Evolutionary conservation across 495 filamentous ascomycete genomes (phyloP).

Genomic region (Sabuloglossum arenarium): DNA sequence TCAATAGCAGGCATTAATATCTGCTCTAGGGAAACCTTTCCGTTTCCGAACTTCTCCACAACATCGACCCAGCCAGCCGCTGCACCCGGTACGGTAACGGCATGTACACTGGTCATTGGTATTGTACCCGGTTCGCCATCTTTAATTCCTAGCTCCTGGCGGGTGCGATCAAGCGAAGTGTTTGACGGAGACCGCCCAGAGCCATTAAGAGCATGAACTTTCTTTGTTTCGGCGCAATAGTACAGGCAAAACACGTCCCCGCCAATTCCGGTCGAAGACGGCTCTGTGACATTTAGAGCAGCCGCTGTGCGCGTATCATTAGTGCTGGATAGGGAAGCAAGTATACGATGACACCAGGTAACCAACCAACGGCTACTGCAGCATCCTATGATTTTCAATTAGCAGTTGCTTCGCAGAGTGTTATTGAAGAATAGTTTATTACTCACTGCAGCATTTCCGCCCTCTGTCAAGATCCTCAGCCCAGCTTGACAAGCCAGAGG

Average conservation of each 20-base stretch:
- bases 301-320: conserved; percentile 32
- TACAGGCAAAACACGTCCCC: conserved; percentile 97
- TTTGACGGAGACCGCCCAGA: conserved; percentile 62
- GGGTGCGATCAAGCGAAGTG: conserved; percentile 44
- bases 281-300: conserved; percentile 83
- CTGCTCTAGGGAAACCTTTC: conserved; percentile 55
- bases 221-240: conserved; percentile 65
- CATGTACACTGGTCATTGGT: conserved; percentile 55
- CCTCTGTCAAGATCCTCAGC: conserved; percentile 57
- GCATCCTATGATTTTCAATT: conserved; percentile 45
- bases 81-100: conserved; percentile 74
- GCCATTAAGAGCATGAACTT: conserved; percentile 72
- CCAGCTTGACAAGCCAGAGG: conserved; percentile 80
- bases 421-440: not conserved
- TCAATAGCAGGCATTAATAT: conserved; percentile 69
- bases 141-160: conserved; percentile 43
- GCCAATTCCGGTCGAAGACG: conserved; percentile 84
- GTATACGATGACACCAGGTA: not conserved
- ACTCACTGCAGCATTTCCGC: conserved; percentile 83
- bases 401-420: not conserved
- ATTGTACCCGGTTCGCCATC: conserved; percentile 41
- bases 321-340: not conserved
- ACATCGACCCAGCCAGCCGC: conserved; percentile 89
- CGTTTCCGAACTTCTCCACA: conserved; percentile 80
- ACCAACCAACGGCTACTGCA: conserved; percentile 60